Conservation (phyloP, 2,329 filamentous ascomycete genomes). For the Lecanoromycetidae sp. region DNA sequence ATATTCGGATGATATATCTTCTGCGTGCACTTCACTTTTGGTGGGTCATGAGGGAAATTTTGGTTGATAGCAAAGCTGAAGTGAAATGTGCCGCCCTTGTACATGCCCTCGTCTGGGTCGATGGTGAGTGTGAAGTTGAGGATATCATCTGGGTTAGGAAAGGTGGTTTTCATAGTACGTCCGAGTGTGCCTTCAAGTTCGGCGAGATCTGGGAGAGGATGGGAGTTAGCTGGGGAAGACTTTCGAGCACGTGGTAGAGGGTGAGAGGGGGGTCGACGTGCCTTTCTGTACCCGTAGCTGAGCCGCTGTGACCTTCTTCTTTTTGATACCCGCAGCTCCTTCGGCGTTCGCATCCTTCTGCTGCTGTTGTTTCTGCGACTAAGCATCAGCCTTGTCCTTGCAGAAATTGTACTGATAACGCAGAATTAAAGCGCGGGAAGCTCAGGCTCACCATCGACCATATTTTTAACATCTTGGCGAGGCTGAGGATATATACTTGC, state of each 20-base stretch:
- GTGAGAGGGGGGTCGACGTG: slow-evolving; percentile 29
- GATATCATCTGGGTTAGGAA: slow-evolving; percentile 45
- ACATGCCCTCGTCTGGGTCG: slow-evolving; percentile 52
- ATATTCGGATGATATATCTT: slow-evolving; percentile 99
- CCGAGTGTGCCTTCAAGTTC: slow-evolving; percentile 36
- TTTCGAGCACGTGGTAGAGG: not conserved
- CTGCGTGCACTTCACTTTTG: slow-evolving; percentile 91
- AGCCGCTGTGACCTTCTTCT: slow-evolving; percentile 97
- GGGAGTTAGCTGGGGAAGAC: not conserved
- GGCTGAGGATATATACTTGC: not conserved
- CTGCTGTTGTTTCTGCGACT: slow-evolving; percentile 58
- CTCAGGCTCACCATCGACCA: slow-evolving; percentile 83
- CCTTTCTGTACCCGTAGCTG: slow-evolving; percentile 94
- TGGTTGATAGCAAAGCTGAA: slow-evolving; percentile 90
- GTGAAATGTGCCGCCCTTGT: slow-evolving; percentile 75
- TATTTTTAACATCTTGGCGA: slow-evolving; percentile 84
- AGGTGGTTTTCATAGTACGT: slow-evolving; percentile 45
- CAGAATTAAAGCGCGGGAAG: slow-evolving; percentile 17
- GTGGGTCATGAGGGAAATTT: slow-evolving; percentile 93
- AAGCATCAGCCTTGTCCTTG: slow-evolving; percentile 18
- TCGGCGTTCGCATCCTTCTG: slow-evolving; percentile 83
- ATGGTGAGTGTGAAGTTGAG: slow-evolving; percentile 42
- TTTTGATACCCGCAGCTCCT: slow-evolving; percentile 71
- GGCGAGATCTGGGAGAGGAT: slow-evolving; percentile 31
- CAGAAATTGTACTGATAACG: not conserved